phyloP scores from a whole-genome alignment of 352 stramenopile genomes.

The Phytopythium kandeliae region DNA sequence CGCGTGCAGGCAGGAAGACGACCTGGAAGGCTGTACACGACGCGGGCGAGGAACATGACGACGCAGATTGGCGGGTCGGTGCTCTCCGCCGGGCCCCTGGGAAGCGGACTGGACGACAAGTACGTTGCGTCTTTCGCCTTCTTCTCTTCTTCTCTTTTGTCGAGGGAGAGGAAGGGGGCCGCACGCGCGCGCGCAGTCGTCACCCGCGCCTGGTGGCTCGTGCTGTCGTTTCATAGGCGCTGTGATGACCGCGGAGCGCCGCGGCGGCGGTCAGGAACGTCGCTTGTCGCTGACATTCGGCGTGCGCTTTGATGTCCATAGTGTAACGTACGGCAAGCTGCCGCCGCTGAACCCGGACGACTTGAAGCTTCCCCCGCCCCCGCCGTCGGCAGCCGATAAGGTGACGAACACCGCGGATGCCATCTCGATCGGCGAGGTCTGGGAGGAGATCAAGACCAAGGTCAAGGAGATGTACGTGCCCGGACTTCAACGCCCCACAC shows the following conservation, averaged over 20 bases:
- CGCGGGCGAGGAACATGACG: constrained; percentile 19
- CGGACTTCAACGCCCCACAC: no score
- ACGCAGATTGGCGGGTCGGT: constrained; percentile 51
- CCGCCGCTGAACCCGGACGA: constrained; percentile 82
- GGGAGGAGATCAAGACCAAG: constrained; percentile 80
- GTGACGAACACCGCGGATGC: constrained; percentile 49
- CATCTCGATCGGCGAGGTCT: constrained; percentile 83
- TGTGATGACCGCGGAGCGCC: background rate
- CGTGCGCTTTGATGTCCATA: constrained; percentile 13
- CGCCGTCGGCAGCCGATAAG: constrained; percentile 71
- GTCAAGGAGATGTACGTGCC: constrained; percentile 62
- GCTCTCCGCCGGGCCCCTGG: constrained; percentile 50
- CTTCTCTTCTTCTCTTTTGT: background rate
- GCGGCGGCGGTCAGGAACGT: background rate
- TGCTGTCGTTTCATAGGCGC: no score
- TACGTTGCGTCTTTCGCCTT: constrained; percentile 12
- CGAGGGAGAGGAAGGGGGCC: no score
- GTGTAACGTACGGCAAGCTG: constrained; percentile 68
- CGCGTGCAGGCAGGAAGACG: background rate
- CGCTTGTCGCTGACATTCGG: background rate
- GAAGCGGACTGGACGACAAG: constrained; percentile 48
- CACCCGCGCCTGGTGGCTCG: background rate
- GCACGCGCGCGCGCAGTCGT: no score
- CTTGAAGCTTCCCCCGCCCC: constrained; percentile 72
- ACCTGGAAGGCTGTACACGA: background rate